Percentiles rank a stretch among this genome's conserved stretches.
These are phyloP conservation scores for Pseudocercospora vitis DNA, from an alignment of 2,329 filamentous ascomycete species.

Conservation along the genomic window DNA sequence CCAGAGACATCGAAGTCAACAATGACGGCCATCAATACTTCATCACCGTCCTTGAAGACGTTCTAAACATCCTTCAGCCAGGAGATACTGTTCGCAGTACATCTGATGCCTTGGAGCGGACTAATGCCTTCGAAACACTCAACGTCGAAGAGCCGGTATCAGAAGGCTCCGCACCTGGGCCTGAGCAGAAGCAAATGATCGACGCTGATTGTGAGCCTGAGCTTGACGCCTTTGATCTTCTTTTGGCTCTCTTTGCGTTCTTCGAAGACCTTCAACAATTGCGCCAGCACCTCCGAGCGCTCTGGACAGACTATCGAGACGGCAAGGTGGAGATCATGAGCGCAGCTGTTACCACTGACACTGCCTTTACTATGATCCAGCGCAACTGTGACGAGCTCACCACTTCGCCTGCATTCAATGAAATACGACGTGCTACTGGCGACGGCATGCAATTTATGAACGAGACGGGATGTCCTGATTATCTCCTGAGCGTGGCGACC, in stretches of 20 bases:
- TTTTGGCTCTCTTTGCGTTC: conserved; percentile 9
- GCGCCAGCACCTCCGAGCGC: not conserved
- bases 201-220: conserved; percentile 2
- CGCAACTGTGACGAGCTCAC: not conserved
- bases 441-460: not conserved
- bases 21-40: conserved; percentile 8
- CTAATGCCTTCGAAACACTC: conserved; percentile 7
- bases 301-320: conserved; percentile 10
- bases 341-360: conserved; percentile 16
- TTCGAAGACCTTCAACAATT: conserved; percentile 15
- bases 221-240: not conserved
- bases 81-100: not conserved
- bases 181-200: not conserved
- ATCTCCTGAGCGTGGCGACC: not conserved
- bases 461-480: not conserved
- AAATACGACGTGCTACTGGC: not conserved
- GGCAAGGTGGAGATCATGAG: conserved; percentile 12
- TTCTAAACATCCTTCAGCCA: conserved; percentile 6
- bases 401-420: not conserved
- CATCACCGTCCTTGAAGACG: conserved; percentile 5
- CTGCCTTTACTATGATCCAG: conserved; percentile 10
- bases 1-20: not conserved
- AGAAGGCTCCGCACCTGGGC: not conserved
- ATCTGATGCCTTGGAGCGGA: not conserved
- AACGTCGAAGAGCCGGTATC: conserved; percentile 5